A percentile compares a stretch with the other conserved stretches of the same genome.
These are phyloP conservation scores for Thelonectria blattea DNA, from an alignment of 2,329 filamentous ascomycete genomes.

Conservation along the genomic window DNA sequence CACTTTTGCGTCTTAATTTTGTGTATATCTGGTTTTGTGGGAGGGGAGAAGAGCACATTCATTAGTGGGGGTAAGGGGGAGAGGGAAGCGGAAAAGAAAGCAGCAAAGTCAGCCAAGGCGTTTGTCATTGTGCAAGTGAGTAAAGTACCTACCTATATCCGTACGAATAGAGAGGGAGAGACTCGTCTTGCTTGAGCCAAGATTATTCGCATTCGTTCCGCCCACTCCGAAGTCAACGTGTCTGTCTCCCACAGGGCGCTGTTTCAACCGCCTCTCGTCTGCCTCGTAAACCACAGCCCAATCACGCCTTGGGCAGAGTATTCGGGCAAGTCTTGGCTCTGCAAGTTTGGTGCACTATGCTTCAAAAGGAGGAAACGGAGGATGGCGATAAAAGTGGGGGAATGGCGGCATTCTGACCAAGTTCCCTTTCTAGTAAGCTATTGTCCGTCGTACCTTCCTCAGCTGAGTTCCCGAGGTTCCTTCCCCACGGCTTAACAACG, in stretches of 20 bases:
- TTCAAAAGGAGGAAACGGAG: not conserved
- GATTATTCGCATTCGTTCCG: too few species aligned
- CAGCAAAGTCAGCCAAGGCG: not conserved
- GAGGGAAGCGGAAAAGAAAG: not conserved
- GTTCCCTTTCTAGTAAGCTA: constrained; percentile 10
- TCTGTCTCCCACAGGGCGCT: not conserved
- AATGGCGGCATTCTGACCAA: constrained; percentile 25
- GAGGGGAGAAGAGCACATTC: not conserved
- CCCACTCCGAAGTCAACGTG: not conserved
- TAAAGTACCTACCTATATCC: too few species aligned
- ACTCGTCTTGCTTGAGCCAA: too few species aligned
- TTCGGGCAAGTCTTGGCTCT: not conserved
- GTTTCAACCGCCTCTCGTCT: not conserved
- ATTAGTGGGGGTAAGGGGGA: too few species aligned
- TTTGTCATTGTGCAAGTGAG: too few species aligned
- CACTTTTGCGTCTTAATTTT: not conserved
- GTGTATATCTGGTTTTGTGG: constrained; percentile 14
- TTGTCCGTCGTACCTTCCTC: not conserved
- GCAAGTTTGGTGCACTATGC: not conserved
- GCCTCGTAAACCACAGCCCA: not conserved
- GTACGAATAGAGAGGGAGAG: too few species aligned
- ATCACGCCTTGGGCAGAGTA: not conserved
- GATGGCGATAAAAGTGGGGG: constrained; percentile 34
- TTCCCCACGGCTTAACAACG: not conserved
- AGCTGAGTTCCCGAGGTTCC: not conserved